A percentile compares a stretch with the other conserved stretches of the same genome.
Evolutionary conservation across 352 stramenopile genomes (phyloP).

Genomic region (Albugo candida): DNA sequence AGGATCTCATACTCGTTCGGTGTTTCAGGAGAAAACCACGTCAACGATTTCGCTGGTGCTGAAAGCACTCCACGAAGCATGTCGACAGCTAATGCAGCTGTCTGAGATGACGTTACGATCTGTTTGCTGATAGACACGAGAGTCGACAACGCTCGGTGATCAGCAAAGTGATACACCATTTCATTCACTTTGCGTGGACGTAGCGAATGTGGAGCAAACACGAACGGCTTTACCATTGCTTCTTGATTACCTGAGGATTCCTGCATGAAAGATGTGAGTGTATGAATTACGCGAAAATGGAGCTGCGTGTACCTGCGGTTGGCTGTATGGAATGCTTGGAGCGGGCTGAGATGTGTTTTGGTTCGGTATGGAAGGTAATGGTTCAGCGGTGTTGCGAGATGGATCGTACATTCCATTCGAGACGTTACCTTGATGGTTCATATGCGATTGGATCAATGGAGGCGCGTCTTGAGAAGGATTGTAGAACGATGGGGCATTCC

Average conservation of each 20-base stretch:
- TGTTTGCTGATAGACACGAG: slow-evolving; percentile 39
- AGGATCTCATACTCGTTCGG: slow-evolving; percentile 68
- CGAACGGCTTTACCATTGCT: background rate
- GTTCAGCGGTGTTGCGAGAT: no score
- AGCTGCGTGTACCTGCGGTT: no score
- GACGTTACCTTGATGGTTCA: no score
- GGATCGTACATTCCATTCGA: no score
- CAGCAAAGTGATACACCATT: slow-evolving; percentile 3
- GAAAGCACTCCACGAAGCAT: slow-evolving; percentile 26
- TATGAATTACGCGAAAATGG: no score
- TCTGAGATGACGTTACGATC: slow-evolving; percentile 26
- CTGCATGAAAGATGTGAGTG: no score
- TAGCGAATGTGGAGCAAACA: background rate
- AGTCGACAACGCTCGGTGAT: slow-evolving; percentile 22
- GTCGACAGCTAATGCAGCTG: slow-evolving; percentile 55
- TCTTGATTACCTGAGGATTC: no score
- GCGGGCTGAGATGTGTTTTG: no score
- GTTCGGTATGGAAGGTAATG: no score
- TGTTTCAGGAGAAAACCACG: slow-evolving; percentile 41
- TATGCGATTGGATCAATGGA: no score
- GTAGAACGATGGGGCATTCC: slow-evolving; percentile 39
- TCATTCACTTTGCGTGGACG: background rate
- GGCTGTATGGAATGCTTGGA: no score
- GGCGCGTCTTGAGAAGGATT: slow-evolving; percentile 4
- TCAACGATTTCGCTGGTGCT: slow-evolving; percentile 9